Evolutionary conservation across 176 grass and related monocot genomes (phyloP).

Genomic region (Cenchrus fungigraminus): DNA sequence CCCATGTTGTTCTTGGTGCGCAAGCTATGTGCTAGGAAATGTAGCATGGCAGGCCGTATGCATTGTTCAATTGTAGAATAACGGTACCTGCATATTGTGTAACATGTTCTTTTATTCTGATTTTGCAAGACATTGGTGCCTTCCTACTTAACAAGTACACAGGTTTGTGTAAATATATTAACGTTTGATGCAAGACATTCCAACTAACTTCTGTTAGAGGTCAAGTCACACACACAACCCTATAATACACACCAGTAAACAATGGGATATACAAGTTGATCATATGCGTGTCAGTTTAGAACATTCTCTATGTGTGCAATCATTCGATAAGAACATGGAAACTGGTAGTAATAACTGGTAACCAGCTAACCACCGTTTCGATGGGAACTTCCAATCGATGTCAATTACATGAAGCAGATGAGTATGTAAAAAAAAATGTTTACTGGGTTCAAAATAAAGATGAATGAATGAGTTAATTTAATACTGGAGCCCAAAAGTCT

Average conservation of each 20-base stretch:
- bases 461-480: not conserved
- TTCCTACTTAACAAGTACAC: not conserved
- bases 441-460: not conserved
- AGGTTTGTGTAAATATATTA: not conserved
- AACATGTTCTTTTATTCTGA: not conserved
- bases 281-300: no score
- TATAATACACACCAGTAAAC: not conserved
- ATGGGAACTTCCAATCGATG: not conserved
- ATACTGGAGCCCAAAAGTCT: no score
- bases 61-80: not conserved
- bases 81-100: not conserved
- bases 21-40: no score
- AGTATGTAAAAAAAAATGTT: not conserved
- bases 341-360: not conserved
- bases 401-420: not conserved
- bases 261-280: not conserved
- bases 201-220: constrained; percentile 40
- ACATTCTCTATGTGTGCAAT: not conserved
- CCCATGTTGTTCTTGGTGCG: not conserved
- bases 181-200: not conserved
- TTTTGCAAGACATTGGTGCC: not conserved
- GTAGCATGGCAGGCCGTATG: not conserved
- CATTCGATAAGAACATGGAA: not conserved
- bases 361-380: not conserved
- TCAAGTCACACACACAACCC: constrained; percentile 19